A percentile compares a stretch with the other conserved stretches of the same genome.
These are phyloP conservation scores for Zoysia matrella DNA, from an alignment of 202 grass and related monocot species.

Conservation along the genomic window DNA sequence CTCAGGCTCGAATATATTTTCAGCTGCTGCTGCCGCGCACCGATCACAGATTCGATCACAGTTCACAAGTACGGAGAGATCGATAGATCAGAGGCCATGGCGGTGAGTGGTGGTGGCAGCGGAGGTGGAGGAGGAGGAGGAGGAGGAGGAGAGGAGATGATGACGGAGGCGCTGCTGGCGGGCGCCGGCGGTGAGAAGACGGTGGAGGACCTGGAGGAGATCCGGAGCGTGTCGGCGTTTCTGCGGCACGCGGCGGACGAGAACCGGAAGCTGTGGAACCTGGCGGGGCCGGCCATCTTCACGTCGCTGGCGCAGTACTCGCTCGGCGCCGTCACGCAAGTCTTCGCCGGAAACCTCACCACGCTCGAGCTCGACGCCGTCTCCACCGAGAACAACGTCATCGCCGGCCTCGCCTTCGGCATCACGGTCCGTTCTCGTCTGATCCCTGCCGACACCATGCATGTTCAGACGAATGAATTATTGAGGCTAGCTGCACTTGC, in stretches of 20 bases:
- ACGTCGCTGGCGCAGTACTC: conserved; percentile 87
- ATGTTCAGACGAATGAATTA: too few relatives aligned
- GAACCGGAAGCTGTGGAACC: conserved; percentile 68
- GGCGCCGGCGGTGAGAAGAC: background rate
- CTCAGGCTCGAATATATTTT: too few relatives aligned
- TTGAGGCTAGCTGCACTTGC: too few relatives aligned
- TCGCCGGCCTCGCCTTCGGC: conserved; percentile 81
- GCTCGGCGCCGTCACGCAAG: conserved; percentile 68
- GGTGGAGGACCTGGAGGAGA: conserved; percentile 61
- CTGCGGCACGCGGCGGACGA: conserved; percentile 48
- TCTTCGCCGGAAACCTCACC: conserved; percentile 82
- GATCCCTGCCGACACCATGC: too few relatives aligned
- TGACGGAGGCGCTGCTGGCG: conserved; percentile 27
- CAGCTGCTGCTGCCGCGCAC: too few relatives aligned
- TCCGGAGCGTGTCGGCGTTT: conserved; percentile 52
- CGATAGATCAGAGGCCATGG: too few relatives aligned
- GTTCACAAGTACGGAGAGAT: too few relatives aligned
- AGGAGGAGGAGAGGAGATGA: conserved; percentile 15
- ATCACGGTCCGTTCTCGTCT: conserved; percentile 52
- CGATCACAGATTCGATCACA: too few relatives aligned
- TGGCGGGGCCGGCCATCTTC: conserved; percentile 80
- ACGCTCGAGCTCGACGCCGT: conserved; percentile 89
- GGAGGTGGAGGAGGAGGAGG: background rate
- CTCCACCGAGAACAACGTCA: conserved; percentile 82
- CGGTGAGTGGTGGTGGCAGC: too few relatives aligned